A percentile compares a stretch with the other conserved stretches of the same genome.
These are phyloP conservation scores for Thecaphora thlaspeos DNA, from an alignment of 1,284 basidiomycete genomes.

Conservation along the genomic window DNA sequence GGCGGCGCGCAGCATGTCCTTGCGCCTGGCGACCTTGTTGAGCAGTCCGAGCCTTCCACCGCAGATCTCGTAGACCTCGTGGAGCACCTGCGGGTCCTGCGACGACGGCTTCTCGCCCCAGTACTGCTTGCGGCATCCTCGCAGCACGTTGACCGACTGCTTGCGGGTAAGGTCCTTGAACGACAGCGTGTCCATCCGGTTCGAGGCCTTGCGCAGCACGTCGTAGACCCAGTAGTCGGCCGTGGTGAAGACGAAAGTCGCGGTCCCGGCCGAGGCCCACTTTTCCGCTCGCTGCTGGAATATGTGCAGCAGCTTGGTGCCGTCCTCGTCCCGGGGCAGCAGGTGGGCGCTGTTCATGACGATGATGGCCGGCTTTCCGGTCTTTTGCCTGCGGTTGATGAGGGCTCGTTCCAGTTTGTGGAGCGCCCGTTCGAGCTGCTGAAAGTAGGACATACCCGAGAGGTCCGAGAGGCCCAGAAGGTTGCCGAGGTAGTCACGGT, in stretches of 20 bases:
- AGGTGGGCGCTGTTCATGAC: conserved; percentile 52
- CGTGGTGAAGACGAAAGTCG: conserved; percentile 46
- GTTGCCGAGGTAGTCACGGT: conserved; percentile 52
- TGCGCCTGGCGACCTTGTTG: conserved; percentile 43
- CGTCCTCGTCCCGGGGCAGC: conserved; percentile 46
- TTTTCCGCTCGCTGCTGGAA: conserved; percentile 54
- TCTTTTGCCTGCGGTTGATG: conserved; percentile 33
- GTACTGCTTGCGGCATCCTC: conserved; percentile 45
- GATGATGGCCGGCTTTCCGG: conserved; percentile 49
- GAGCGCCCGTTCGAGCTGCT: conserved; percentile 44
- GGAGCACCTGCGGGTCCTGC: conserved; percentile 26
- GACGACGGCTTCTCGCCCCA: conserved; percentile 37
- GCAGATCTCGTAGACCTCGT: conserved; percentile 48
- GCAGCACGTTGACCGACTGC: conserved; percentile 44
- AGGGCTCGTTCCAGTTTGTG: conserved; percentile 53
- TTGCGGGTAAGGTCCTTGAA: conserved; percentile 42
- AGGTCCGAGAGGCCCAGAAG: conserved; percentile 49
- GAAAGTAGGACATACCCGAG: conserved; percentile 45
- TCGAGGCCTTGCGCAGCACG: conserved; percentile 41
- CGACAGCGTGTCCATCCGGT: conserved; percentile 52
- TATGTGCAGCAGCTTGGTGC: conserved; percentile 40
- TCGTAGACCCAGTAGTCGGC: conserved; percentile 53
- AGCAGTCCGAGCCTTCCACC: conserved; percentile 46
- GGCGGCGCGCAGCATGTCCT: conserved; percentile 40
- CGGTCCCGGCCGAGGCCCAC: conserved; percentile 48